phyloP scores from a whole-genome alignment of 1,284 basidiomycete species.

The Sanghuangporus sanghuang region DNA sequence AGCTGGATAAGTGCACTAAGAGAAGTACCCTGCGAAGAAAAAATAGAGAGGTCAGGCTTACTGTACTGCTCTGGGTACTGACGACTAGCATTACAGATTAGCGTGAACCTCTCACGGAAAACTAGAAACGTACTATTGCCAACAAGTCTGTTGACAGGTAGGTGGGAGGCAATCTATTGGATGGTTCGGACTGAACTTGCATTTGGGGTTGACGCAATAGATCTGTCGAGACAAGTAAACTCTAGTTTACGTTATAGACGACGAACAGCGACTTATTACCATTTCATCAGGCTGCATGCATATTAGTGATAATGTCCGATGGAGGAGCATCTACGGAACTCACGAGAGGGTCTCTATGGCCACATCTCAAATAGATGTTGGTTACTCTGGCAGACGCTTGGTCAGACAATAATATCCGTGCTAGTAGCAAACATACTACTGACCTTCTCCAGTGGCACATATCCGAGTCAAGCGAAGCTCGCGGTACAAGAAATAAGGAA shows the following conservation, averaged over 20 bases:
- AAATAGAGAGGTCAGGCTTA: conserved; percentile 27
- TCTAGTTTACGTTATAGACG: neutral
- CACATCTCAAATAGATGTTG: conserved; percentile 50
- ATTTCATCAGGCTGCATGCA: conserved; percentile 49
- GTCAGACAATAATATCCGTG: neutral
- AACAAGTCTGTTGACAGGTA: conserved; percentile 58
- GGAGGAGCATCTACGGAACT: conserved; percentile 22
- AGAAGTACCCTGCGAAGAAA: neutral
- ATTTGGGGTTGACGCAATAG: conserved; percentile 54
- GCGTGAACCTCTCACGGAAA: neutral
- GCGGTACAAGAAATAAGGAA: neutral
- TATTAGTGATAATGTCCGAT: conserved; percentile 20
- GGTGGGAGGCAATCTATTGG: conserved; percentile 52
- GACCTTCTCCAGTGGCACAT: conserved; percentile 64
- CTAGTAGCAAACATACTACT: conserved; percentile 20
- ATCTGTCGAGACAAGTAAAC: conserved; percentile 31
- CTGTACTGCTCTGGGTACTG: conserved; percentile 61
- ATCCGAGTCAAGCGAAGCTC: neutral
- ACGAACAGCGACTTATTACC: conserved; percentile 31
- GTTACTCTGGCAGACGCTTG: conserved; percentile 38
- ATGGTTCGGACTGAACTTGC: conserved; percentile 67
- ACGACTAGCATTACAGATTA: conserved; percentile 13
- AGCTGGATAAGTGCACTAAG: conserved; percentile 27
- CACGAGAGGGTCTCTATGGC: conserved; percentile 53
- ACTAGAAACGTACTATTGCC: conserved; percentile 62